Conservation (phyloP, 495 filamentous ascomycete genomes). For the Penicillium cinerascens region DNA sequence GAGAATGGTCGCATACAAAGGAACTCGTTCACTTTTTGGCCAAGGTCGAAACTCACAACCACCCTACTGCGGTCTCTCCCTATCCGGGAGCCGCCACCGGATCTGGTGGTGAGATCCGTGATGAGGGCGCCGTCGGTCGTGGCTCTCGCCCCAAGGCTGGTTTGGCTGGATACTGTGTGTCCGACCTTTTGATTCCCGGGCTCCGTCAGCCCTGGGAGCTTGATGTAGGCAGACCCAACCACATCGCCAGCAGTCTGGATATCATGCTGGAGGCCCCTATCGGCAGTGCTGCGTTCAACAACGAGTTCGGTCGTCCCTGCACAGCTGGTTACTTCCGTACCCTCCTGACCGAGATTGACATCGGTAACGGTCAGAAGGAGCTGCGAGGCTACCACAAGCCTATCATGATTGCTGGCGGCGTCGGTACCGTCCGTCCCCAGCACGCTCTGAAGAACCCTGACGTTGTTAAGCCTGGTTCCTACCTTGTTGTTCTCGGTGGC, state of each 20-base stretch:
- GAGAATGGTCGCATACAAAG: slow-evolving; percentile 82
- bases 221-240: slow-evolving; percentile 81
- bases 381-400: slow-evolving; percentile 94
- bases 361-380: slow-evolving; percentile 61
- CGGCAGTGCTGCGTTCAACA: slow-evolving; percentile 92
- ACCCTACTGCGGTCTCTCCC: slow-evolving; percentile 92
- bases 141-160: slow-evolving; percentile 94
- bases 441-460: slow-evolving; percentile 79
- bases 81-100: slow-evolving; percentile 84
- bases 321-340: slow-evolving; percentile 89
- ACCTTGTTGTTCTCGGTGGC: slow-evolving; percentile 88
- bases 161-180: slow-evolving; percentile 88
- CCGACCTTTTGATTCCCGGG: slow-evolving; percentile 84
- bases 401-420: slow-evolving; percentile 96
- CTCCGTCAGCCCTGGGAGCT: slow-evolving; percentile 82
- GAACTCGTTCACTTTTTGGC: slow-evolving; percentile 84
- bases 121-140: slow-evolving; percentile 90
- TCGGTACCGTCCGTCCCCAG: slow-evolving; percentile 92
- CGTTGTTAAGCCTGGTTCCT: slow-evolving; percentile 75
- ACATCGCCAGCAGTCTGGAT: slow-evolving; percentile 88
- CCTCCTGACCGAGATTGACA: slow-evolving; percentile 62
- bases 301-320: slow-evolving; percentile 94
- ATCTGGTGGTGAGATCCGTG: slow-evolving; percentile 90
- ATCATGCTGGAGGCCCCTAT: slow-evolving; percentile 98
- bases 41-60: slow-evolving; percentile 98